A percentile compares a stretch with the other conserved stretches of the same genome.
Conservation (phyloP, 495 filamentous ascomycete species). For the Tuber calosporum region DNA sequence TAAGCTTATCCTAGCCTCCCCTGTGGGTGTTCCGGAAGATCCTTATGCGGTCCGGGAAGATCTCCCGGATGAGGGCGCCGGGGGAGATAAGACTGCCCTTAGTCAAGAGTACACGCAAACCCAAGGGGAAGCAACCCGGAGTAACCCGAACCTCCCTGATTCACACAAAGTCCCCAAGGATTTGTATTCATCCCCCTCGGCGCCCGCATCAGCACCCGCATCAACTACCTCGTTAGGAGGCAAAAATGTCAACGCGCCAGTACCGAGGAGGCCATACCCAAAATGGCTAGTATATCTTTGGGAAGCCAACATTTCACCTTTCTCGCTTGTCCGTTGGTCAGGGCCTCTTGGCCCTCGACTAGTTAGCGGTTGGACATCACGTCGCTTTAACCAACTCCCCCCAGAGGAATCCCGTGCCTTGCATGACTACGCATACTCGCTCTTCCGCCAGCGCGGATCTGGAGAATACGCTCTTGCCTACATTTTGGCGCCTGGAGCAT, state of each 20-base stretch:
- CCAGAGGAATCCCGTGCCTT: slow-evolving; percentile 72
- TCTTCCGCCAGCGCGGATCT: slow-evolving; percentile 87
- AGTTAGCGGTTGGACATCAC: slow-evolving; percentile 88
- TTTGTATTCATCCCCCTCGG: slow-evolving; percentile 8
- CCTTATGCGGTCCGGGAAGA: slow-evolving; percentile 78
- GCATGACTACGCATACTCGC: slow-evolving; percentile 84
- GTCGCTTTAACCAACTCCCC: slow-evolving; percentile 83
- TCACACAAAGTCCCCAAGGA: slow-evolving; percentile 5
- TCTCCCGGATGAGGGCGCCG: slow-evolving; percentile 50
- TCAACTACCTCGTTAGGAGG: slow-evolving; percentile 19
- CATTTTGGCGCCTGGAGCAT: slow-evolving; percentile 85
- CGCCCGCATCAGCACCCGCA: slow-evolving; percentile 13
- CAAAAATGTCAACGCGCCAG: background rate
- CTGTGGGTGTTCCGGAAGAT: slow-evolving; percentile 91
- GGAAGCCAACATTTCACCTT: slow-evolving; percentile 96
- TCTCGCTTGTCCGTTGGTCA: slow-evolving; percentile 77
- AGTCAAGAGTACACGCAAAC: slow-evolving; percentile 69
- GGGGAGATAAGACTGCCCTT: background rate
- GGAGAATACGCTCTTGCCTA: slow-evolving; percentile 93
- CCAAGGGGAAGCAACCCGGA: slow-evolving; percentile 51
- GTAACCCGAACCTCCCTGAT: slow-evolving; percentile 29
- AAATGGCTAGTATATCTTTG: slow-evolving; percentile 86
- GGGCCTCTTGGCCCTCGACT: slow-evolving; percentile 89
- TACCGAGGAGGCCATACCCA: slow-evolving; percentile 58
- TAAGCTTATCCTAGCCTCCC: slow-evolving; percentile 89